Evolutionary conservation across 495 filamentous ascomycete genomes (phyloP).

Genomic region (Astrocystis sublimbata): DNA sequence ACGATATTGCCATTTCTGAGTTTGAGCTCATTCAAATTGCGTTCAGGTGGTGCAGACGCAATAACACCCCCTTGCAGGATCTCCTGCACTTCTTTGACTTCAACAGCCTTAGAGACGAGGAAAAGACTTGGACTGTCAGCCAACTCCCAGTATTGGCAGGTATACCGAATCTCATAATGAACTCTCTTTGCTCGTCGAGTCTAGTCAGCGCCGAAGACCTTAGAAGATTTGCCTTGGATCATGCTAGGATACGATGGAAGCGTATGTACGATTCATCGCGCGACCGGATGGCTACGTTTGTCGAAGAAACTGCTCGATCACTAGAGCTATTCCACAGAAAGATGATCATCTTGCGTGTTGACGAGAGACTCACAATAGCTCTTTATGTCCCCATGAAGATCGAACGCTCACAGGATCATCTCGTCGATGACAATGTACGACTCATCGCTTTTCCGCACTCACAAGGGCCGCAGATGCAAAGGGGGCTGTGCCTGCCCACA

Average conservation of each 20-base stretch:
- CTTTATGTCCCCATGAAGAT: constrained; percentile 52
- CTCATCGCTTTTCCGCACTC: constrained; percentile 53
- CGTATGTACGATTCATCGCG: constrained; percentile 39
- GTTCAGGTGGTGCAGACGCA: constrained; percentile 43
- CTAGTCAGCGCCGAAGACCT: constrained; percentile 39
- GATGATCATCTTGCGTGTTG: constrained; percentile 46
- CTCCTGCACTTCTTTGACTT: constrained; percentile 47
- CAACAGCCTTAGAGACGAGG: constrained; percentile 39
- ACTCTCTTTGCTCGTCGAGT: constrained; percentile 44
- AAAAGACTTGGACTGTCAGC: constrained; percentile 45
- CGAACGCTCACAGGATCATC: constrained; percentile 35
- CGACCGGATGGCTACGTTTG: constrained; percentile 44
- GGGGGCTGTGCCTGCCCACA: constrained; percentile 42
- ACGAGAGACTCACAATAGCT: constrained; percentile 49
- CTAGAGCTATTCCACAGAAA: constrained; percentile 50
- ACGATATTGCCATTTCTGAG: constrained; percentile 47
- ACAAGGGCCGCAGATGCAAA: constrained; percentile 36
- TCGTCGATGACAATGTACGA: constrained; percentile 44
- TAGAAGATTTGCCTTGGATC: constrained; percentile 36
- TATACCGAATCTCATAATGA: constrained; percentile 37
- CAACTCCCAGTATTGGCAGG: constrained; percentile 35
- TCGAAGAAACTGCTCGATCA: constrained; percentile 31
- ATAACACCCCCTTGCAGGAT: constrained; percentile 33
- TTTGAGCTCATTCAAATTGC: constrained; percentile 50
- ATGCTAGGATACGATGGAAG: constrained; percentile 47